Evolutionary conservation across 1,139 yeast genomes (phyloP), one percentile per base, ranked within the genome.

Genomic region (Nakaseomyces glabratus): DNA sequence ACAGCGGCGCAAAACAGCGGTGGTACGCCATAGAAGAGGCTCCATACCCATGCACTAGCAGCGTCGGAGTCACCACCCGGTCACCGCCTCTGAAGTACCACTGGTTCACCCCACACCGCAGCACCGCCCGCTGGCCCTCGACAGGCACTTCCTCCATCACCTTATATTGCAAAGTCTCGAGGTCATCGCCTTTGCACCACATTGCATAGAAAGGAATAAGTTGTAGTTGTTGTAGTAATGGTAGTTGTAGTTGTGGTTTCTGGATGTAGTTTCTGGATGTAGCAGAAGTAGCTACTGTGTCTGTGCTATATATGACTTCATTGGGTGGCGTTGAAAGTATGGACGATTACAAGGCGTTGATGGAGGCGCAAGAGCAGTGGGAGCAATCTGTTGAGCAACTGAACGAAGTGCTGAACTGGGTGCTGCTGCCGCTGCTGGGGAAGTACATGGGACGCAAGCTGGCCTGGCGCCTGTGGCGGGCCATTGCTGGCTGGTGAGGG

Each of bases 21-120:
- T 85, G 86, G 61, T 76, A 90, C 52, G 90, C 81, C 15, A 93
- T 90, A 11, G 81, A 66, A 0, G 94, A 80, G 0, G 97, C 93
- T 0, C 94, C 95, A 57, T 84, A 86, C 0, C 98, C 98, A 54
- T 90, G 98, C 11, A 90, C 51, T 48, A 90, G 65, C 4, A 86
- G 85, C 16, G 62, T 51, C 5, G 65, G 65, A 1, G 52, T 48
- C n/a, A 42, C 44, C 6, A 52, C 42, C 30, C 11, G 12, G 4
- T 39, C 47, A 2, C 24, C 20, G 3, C 36, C 24, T 33, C 49
- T 51, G 31, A 51, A 44, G 39, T 47, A 49, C 55, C 52, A 50
- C 33, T 50, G 51, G 35, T 51, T 49, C 6, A 51, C 43, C 24
- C 44, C 46, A 26, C 42, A 24, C 28, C 15, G 12, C 10, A 24